phyloP scores from a whole-genome alignment of 2,329 filamentous ascomycete genomes.

The Eutypella sp. region DNA sequence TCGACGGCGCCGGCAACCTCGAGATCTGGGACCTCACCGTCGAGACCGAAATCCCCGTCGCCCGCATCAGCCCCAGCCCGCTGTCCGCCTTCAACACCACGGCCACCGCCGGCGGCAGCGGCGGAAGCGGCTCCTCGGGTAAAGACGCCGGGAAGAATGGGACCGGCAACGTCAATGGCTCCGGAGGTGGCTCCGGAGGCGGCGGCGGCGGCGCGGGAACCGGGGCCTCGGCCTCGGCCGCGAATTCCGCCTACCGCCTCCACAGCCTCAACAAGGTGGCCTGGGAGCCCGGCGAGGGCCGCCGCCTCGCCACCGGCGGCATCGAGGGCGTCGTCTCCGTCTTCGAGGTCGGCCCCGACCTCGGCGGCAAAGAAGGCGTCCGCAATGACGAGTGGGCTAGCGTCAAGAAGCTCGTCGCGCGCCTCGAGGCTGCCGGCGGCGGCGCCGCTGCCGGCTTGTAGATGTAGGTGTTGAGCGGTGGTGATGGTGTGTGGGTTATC shows the following conservation, averaged over 20 bases:
- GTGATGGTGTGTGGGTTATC: constrained; percentile 16
- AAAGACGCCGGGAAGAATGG: not conserved
- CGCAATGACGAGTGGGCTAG: constrained; percentile 88
- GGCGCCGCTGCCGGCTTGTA: constrained; percentile 36
- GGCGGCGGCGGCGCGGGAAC: not conserved
- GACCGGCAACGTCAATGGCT: not conserved
- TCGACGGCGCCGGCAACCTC: constrained; percentile 86
- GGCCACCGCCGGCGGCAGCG: constrained; percentile 4
- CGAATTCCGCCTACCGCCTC: not conserved
- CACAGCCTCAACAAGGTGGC: constrained; percentile 83
- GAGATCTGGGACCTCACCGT: constrained; percentile 94
- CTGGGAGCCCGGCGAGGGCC: constrained; percentile 89
- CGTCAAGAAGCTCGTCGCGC: constrained; percentile 82
- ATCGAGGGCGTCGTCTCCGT: constrained; percentile 87
- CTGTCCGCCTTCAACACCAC: constrained; percentile 10
- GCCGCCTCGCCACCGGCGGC: constrained; percentile 81
- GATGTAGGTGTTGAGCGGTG: constrained; percentile 29
- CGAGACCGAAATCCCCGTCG: constrained; percentile 87
- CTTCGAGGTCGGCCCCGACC: constrained; percentile 80
- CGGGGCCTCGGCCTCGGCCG: not conserved
- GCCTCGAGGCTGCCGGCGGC: constrained; percentile 60
- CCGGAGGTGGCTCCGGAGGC: not conserved
- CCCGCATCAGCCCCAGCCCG: constrained; percentile 66
- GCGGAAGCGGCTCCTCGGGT: not conserved
- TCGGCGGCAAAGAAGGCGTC: constrained; percentile 79